phyloP scores from a whole-genome alignment of 768 basidiomycete species.

The Trametes villosa region DNA sequence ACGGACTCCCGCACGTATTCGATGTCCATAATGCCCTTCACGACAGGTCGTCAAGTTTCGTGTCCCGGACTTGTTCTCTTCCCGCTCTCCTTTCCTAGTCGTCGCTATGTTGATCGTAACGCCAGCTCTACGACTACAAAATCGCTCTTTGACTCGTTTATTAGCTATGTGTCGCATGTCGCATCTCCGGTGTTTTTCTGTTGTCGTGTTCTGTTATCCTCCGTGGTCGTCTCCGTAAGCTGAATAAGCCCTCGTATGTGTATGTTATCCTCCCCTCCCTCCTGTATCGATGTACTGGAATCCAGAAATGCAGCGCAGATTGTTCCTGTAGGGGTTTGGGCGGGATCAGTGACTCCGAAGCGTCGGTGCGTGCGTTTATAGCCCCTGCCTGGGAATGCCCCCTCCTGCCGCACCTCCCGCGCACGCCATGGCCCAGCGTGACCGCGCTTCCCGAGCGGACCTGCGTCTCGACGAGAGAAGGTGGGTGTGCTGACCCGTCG shows the following conservation, averaged over 20 bases:
- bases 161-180: constrained; percentile 21
- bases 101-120: constrained; percentile 30
- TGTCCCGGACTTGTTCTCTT: constrained; percentile 16
- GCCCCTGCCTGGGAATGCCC: neutral
- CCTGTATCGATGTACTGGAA: constrained; percentile 19
- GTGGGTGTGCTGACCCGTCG: constrained; percentile 12
- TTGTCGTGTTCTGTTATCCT: constrained; percentile 19
- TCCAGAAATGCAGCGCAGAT: neutral
- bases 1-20: constrained; percentile 1
- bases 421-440: constrained; percentile 1
- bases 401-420: neutral
- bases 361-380: constrained; percentile 1
- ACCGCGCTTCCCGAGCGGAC: neutral
- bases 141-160: neutral
- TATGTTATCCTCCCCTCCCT: constrained; percentile 19
- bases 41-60: constrained; percentile 14
- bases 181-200: constrained; percentile 17
- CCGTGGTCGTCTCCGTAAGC: constrained; percentile 7
- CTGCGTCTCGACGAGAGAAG: neutral
- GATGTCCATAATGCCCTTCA: constrained; percentile 14
- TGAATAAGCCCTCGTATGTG: constrained; percentile 19
- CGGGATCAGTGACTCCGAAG: neutral
- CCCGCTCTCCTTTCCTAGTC: constrained; percentile 1
- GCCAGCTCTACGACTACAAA: constrained; percentile 7
- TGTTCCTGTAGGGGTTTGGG: neutral